phyloP scores from a whole-genome alignment of 177 flowering plant species.

The Tripterygium wilfordii region DNA sequence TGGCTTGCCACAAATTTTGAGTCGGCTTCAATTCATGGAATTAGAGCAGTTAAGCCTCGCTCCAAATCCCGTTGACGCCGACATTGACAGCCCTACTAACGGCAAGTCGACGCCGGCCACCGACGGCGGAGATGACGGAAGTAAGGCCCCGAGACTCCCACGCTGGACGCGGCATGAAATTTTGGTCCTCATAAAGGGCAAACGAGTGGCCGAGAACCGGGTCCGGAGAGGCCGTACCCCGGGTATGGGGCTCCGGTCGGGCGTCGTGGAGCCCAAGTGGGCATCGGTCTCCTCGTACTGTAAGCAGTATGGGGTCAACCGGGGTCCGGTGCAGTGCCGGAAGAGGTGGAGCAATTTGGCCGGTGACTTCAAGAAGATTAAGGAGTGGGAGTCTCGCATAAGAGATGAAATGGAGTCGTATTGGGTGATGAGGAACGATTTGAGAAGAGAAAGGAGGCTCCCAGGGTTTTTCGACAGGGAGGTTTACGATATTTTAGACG shows the following conservation, averaged over 20 bases:
- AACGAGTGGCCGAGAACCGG: constrained; percentile 71
- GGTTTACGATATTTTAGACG: constrained; percentile 74
- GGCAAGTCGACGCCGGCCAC: too few relatives aligned
- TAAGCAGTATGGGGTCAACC: constrained; percentile 69
- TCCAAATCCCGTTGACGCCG: constrained; percentile 13
- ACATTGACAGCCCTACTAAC: constrained; percentile 10
- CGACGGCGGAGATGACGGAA: constrained; percentile 33
- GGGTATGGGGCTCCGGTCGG: constrained; percentile 37
- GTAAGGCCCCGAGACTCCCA: constrained; percentile 61
- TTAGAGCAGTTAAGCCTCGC: constrained; percentile 21
- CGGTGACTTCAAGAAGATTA: constrained; percentile 87
- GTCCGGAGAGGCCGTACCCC: constrained; percentile 52
- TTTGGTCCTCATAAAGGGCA: constrained; percentile 83
- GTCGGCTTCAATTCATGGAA: constrained; percentile 13
- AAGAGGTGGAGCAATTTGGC: constrained; percentile 93
- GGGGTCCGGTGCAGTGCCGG: constrained; percentile 95
- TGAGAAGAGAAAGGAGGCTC: constrained; percentile 63
- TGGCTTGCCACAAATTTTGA: constrained; percentile 15
- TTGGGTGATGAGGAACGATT: constrained; percentile 90
- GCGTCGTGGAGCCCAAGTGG: constrained; percentile 81
- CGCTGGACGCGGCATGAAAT: constrained; percentile 96
- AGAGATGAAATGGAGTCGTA: constrained; percentile 59
- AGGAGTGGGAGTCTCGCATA: constrained; percentile 63
- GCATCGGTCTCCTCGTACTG: constrained; percentile 83
- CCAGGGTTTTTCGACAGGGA: constrained; percentile 91